phyloP scores from a whole-genome alignment of 73 alveolate genomes.

The Halteria grandinella region DNA sequence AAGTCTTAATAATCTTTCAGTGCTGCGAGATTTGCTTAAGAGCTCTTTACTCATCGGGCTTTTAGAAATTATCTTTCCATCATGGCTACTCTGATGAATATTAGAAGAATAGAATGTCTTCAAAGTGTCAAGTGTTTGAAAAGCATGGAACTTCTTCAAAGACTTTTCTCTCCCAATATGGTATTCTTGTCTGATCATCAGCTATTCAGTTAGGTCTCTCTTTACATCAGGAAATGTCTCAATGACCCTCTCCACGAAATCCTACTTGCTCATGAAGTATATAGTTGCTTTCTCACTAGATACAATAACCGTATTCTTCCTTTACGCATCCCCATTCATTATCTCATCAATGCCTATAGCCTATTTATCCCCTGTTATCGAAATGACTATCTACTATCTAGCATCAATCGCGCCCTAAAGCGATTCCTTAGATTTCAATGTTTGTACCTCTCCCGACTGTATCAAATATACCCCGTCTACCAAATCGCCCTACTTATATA shows the following conservation, averaged over 20 bases:
- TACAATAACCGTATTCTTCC: constrained; percentile 5
- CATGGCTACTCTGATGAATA: too few relatives aligned
- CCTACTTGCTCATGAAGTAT: constrained; percentile 1
- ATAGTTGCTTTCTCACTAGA: constrained; percentile 36
- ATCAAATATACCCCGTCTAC: constrained; percentile 44
- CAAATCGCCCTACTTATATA: constrained; percentile 17
- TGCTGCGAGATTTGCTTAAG: too few relatives aligned
- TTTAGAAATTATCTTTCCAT: too few relatives aligned
- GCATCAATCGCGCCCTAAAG: background rate
- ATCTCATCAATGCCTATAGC: constrained; percentile 43
- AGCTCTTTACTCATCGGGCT: too few relatives aligned
- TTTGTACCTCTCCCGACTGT: constrained; percentile 14
- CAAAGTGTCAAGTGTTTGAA: too few relatives aligned
- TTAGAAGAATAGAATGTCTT: too few relatives aligned
- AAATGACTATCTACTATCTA: background rate
- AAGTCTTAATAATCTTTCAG: too few relatives aligned
- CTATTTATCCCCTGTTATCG: constrained; percentile 18
- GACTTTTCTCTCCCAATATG: too few relatives aligned
- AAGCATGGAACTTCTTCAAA: too few relatives aligned
- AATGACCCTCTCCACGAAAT: constrained; percentile 36
- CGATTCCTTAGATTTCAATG: background rate
- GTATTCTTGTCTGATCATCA: too few relatives aligned
- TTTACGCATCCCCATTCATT: background rate
- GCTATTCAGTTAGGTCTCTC: too few relatives aligned
- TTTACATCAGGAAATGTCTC: too few relatives aligned